Percentiles rank a stretch among this genome's conserved stretches.
phyloP scores from a whole-genome alignment of 2,329 filamentous ascomycete species.

The Triangularia setosa region DNA sequence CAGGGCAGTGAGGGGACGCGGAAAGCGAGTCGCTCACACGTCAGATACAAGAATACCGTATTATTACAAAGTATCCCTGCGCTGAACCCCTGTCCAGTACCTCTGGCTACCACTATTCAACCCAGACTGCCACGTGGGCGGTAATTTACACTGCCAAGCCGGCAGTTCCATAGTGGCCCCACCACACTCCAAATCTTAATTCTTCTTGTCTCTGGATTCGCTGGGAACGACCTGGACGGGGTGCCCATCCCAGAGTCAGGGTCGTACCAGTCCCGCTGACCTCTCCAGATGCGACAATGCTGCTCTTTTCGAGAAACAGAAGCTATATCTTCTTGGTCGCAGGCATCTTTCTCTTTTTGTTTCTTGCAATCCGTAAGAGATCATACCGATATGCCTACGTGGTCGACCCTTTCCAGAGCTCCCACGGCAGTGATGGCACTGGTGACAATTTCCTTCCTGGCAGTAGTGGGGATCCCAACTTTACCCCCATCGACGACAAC shows the following conservation, averaged over 20 bases:
- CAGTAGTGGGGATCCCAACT: neutral
- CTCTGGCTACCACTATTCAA: too few species aligned
- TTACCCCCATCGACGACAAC: neutral
- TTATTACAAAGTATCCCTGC: neutral
- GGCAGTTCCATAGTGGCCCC: neutral
- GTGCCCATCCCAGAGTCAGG: neutral
- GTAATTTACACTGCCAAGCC: neutral
- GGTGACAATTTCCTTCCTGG: neutral
- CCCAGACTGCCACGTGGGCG: neutral
- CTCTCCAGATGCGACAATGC: neutral
- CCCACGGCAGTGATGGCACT: neutral
- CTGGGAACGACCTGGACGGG: neutral
- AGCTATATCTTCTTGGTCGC: neutral
- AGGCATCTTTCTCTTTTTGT: neutral
- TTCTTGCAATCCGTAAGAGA: neutral
- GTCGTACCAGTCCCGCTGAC: neutral
- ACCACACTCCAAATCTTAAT: neutral
- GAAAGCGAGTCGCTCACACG: neutral
- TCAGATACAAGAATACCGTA: neutral
- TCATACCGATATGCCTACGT: neutral
- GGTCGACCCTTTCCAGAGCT: neutral
- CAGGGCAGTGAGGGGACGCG: neutral
- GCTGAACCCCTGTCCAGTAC: neutral
- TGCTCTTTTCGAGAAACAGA: conserved; percentile 3
- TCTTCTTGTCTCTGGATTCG: neutral